Base-by-base conservation (phyloP, 768 basidiomycete species). In the Pleurotus platypus region DNA sequence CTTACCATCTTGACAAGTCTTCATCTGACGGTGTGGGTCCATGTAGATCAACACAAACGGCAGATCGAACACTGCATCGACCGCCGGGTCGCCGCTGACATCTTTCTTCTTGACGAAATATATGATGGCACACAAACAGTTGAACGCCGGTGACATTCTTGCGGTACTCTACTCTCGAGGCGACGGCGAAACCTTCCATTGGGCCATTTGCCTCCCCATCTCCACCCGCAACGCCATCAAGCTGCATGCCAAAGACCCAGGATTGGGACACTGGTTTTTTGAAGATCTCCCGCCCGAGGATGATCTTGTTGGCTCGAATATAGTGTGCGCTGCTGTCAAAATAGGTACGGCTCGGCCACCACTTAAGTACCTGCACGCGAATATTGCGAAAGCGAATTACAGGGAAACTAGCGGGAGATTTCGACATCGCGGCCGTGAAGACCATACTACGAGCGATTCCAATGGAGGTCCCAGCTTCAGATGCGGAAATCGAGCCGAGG, bases 391-490 rank as follows among this genome's bases (percentile, higher is more conserved):
- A 30, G 9, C 30, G n/a, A 30, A 30, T 30, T n/a, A n/a, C 30
- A 30, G 30, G 30, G 9, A 8, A 30, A 1, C 8, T 30, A 11
- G 30, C 30, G 30, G 30, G 30, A 2, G 30, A 9, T 30, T 30
- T 30, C 9, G 30, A 30, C 30, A 30, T 30, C 9, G 30, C 8
- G 8, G 30, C 30, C 8, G 30, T 30, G 30, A 6, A 30, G 7
- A 11, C 5, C 8, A 50, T 57, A 7, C 35, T 61, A 26, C 26
- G 30, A 35, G 39, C 42, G n/a, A 61, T 61, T 9, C 60, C 45
- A 20, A 47, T 58, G 46, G 49, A 20, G 11, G 40, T 58, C 22
- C 60, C 60, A 16, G 37, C 30, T 12, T 38, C 26, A 39, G 56
- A 58, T 16, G 22, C 35, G n/a, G 12, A 11, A 15, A 55, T 47